These are phyloP conservation scores for Monilinia fructicola DNA, from an alignment of 2,329 filamentous ascomycete genomes.

Conservation along the genomic window DNA sequence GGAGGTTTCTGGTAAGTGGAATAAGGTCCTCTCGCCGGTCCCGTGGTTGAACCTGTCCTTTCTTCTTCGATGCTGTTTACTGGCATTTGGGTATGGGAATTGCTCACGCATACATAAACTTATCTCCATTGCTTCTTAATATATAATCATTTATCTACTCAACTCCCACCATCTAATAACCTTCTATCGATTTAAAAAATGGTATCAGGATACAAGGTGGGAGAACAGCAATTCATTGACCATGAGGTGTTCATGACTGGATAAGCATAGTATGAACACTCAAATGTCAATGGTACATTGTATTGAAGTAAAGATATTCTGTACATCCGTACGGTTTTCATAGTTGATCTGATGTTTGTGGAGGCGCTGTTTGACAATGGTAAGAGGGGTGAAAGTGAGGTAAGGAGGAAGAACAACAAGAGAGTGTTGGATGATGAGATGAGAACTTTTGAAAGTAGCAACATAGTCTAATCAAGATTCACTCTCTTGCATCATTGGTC, in stretches of 20 bases:
- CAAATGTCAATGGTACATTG: constrained; percentile 31
- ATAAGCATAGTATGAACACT: constrained; percentile 29
- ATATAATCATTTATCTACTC: not conserved
- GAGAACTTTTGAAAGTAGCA: not conserved
- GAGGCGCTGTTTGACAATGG: not conserved
- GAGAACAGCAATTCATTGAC: constrained; percentile 55
- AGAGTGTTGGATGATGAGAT: not conserved
- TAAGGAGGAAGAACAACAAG: not conserved
- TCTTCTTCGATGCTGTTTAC: not conserved
- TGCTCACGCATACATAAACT: not conserved
- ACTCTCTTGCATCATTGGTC: not conserved
- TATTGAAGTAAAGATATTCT: not conserved
- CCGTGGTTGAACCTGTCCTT: not conserved
- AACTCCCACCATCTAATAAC: constrained; percentile 71
- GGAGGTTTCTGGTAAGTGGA: constrained; percentile 1
- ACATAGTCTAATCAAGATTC: not conserved
- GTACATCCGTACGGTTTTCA: not conserved
- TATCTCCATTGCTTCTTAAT: not conserved
- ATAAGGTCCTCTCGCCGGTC: not conserved
- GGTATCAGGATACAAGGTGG: constrained; percentile 68
- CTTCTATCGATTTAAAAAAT: constrained; percentile 52
- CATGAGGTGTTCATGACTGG: constrained; percentile 42
- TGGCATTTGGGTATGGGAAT: not conserved
- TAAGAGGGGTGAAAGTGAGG: not conserved
- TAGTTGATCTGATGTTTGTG: not conserved